Conservation (phyloP, 2,329 filamentous ascomycete species). For the Xylariaceae sp. region DNA sequence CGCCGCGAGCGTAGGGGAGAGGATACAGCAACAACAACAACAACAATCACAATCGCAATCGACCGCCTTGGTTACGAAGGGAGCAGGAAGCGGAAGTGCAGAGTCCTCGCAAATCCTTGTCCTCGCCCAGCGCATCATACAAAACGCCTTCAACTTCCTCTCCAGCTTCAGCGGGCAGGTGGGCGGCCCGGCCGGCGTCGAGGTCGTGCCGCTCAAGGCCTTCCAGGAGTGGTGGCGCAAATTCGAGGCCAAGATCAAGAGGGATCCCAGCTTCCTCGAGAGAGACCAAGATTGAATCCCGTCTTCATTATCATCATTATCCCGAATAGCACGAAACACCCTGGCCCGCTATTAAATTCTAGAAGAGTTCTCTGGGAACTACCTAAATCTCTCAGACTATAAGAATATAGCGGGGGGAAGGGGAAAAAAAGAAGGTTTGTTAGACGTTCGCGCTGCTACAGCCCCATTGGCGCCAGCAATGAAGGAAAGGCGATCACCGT, state of each 20-base stretch:
- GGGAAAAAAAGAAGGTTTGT: too few species aligned
- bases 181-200: constrained; percentile 67
- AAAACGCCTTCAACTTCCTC: constrained; percentile 96
- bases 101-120: constrained; percentile 70
- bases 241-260: constrained; percentile 85
- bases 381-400: too few species aligned
- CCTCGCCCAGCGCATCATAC: constrained; percentile 91
- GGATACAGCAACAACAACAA: constrained; percentile 38
- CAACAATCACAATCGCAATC: constrained; percentile 1
- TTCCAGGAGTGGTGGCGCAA: constrained; percentile 99
- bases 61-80: background rate
- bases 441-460: too few species aligned
- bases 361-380: too few species aligned
- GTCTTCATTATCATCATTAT: too few species aligned
- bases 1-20: constrained; percentile 69
- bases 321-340: too few species aligned
- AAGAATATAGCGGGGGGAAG: too few species aligned
- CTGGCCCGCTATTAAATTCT: too few species aligned
- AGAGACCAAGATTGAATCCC: constrained; percentile 62
- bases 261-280: constrained; percentile 89
- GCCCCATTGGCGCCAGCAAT: too few species aligned
- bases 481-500: too few species aligned
- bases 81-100: background rate
- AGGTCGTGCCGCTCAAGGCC: constrained; percentile 90
- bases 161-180: constrained; percentile 79